These are phyloP conservation scores for Pseudonitzschia pungens DNA, from an alignment of 108 stramenopile genomes.

Conservation along the genomic window DNA sequence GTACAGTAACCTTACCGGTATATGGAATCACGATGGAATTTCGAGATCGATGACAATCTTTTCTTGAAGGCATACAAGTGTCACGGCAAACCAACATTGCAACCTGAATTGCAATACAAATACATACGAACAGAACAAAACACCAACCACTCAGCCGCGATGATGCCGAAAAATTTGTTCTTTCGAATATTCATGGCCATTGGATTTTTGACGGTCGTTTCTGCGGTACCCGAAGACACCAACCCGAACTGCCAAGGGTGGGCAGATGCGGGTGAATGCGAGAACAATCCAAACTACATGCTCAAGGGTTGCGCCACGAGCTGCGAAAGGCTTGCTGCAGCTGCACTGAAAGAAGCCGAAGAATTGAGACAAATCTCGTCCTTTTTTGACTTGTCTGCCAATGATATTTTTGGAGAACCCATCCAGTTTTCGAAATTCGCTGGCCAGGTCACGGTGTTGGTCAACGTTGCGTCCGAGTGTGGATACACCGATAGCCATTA, in stretches of 20 bases:
- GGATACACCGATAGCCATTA: constrained; percentile 85
- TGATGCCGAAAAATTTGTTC: background rate
- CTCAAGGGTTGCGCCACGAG: constrained; percentile 36
- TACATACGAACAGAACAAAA: background rate
- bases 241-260: constrained; percentile 50
- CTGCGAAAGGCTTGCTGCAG: constrained; percentile 25
- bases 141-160: background rate
- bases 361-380: constrained; percentile 58
- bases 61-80: no score
- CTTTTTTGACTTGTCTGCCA: constrained; percentile 76
- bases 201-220: background rate
- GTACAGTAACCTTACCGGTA: background rate
- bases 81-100: no score
- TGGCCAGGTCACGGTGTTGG: constrained; percentile 72
- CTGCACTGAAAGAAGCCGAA: constrained; percentile 25
- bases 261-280: constrained; percentile 77
- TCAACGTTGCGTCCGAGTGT: constrained; percentile 84
- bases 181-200: background rate
- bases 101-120: background rate
- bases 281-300: constrained; percentile 46
- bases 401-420: constrained; percentile 67
- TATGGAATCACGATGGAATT: no score
- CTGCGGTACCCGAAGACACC: constrained; percentile 30
- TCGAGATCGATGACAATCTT: no score
- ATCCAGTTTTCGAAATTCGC: constrained; percentile 59